These are phyloP conservation scores for Rhodosporidiobolus sp. DNA, from an alignment of 768 basidiomycete species.

Conservation along the genomic window DNA sequence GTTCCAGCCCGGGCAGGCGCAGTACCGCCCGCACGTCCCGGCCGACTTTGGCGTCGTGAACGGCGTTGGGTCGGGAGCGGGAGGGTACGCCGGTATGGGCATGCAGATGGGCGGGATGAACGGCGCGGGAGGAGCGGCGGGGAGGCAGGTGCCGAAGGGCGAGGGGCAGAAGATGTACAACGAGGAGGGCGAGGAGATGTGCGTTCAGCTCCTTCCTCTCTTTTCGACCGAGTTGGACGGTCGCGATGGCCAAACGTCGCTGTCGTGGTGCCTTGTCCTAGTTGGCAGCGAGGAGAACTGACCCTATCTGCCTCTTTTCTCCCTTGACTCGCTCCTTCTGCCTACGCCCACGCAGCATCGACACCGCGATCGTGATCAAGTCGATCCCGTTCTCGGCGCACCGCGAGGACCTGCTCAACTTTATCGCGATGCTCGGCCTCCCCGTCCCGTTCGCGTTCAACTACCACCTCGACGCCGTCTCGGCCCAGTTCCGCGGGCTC, in stretches of 20 bases:
- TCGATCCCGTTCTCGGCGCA: conserved; percentile 99
- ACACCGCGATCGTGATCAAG: conserved; percentile 99
- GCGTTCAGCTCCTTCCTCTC: not conserved
- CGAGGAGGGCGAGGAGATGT: conserved; percentile 10
- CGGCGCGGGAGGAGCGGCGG: not conserved
- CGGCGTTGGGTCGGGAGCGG: too few relatives aligned
- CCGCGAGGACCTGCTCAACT: conserved; percentile 89
- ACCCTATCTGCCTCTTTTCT: too few relatives aligned
- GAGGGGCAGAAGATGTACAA: not conserved
- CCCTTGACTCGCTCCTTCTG: too few relatives aligned
- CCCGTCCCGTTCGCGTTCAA: conserved; percentile 99
- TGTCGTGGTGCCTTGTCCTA: not conserved
- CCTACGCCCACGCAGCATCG: conserved; percentile 69
- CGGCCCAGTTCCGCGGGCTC: conserved; percentile 71
- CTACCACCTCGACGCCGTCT: conserved; percentile 61
- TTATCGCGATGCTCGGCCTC: conserved; percentile 92
- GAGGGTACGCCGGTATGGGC: not conserved
- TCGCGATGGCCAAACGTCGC: not conserved
- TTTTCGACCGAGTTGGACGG: too few relatives aligned
- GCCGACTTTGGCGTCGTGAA: too few relatives aligned
- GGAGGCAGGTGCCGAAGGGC: not conserved
- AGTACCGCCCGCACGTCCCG: too few relatives aligned
- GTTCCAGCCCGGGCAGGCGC: too few relatives aligned
- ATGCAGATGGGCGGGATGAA: not conserved
- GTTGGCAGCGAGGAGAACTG: not conserved